Percentiles rank a stretch among this genome's conserved stretches.
Evolutionary conservation across 257 asterid genomes (phyloP).

Genomic region (Thymus mandschuricus): DNA sequence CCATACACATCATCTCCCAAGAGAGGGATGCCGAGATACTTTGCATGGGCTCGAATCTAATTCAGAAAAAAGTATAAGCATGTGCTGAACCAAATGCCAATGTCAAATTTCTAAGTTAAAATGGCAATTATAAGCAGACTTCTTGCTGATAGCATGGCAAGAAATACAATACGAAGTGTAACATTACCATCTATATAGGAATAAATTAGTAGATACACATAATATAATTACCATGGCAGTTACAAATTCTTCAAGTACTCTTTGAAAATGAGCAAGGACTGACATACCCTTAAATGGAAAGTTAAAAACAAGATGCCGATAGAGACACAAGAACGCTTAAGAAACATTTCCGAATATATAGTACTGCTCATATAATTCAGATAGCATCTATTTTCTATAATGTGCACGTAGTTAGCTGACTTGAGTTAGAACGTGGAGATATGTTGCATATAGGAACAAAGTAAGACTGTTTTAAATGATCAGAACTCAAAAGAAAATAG

Average conservation of each 20-base stretch:
- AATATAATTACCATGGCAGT: not conserved
- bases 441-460: not conserved
- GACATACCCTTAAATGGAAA: not conserved
- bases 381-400: not conserved
- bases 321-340: not conserved
- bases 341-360: not conserved
- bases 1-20: slow-evolving; percentile 96
- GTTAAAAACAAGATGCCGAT: not conserved
- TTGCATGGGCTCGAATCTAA: slow-evolving; percentile 94
- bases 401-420: not conserved
- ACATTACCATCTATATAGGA: not conserved
- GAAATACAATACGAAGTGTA: not conserved
- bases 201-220: not conserved
- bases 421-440: slow-evolving; percentile 2
- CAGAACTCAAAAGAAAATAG: slow-evolving; percentile 13
- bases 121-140: not conserved
- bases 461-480: slow-evolving; percentile 7
- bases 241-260: not conserved
- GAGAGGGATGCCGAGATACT: slow-evolving; percentile 86
- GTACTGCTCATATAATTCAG: not conserved
- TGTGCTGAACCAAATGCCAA: not conserved
- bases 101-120: not conserved
- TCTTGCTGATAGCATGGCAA: not conserved
- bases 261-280: slow-evolving; percentile 2
- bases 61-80: not conserved